Percentiles rank a stretch among this genome's conserved stretches.
Conservation (phyloP, 1,139 yeast genomes). For the Nakaseomyces glabratus region DNA sequence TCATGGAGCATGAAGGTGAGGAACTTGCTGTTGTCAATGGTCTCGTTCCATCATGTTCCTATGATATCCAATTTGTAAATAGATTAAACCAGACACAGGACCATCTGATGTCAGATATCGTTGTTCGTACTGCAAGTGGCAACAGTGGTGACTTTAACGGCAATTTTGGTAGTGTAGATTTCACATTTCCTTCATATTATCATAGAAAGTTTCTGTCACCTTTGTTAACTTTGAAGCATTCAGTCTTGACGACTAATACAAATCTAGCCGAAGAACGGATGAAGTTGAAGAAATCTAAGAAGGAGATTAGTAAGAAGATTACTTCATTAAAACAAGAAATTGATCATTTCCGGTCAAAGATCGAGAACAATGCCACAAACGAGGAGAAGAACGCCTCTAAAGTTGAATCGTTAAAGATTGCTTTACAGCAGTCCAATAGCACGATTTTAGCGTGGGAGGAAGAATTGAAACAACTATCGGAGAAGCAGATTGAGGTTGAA, state of each 20-base stretch:
- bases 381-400: slow-evolving; percentile 41
- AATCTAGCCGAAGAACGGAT: slow-evolving; percentile 43
- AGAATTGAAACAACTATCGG: slow-evolving; percentile 29
- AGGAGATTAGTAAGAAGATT: slow-evolving; percentile 51
- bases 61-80: slow-evolving; percentile 50
- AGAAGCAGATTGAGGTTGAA: slow-evolving; percentile 33
- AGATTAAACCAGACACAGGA: slow-evolving; percentile 35
- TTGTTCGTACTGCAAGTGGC: slow-evolving; percentile 35
- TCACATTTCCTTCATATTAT: slow-evolving; percentile 29
- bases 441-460: slow-evolving; percentile 35
- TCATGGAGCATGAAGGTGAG: slow-evolving; percentile 33
- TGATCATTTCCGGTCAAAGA: slow-evolving; percentile 44
- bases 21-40: slow-evolving; percentile 49
- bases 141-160: slow-evolving; percentile 14
- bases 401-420: slow-evolving; percentile 36
- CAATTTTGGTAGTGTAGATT: slow-evolving; percentile 22
- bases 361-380: slow-evolving; percentile 38
- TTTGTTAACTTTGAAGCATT: slow-evolving; percentile 50
- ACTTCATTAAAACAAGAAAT: slow-evolving; percentile 48
- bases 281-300: slow-evolving; percentile 50
- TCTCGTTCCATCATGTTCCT: slow-evolving; percentile 57
- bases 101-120: slow-evolving; percentile 36
- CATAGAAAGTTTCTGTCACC: slow-evolving; percentile 38
- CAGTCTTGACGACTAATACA: slow-evolving; percentile 52
- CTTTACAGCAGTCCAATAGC: slow-evolving; percentile 36